phyloP scores from a whole-genome alignment of 495 filamentous ascomycete genomes.

The Hypomontagnella submonticulosa region DNA sequence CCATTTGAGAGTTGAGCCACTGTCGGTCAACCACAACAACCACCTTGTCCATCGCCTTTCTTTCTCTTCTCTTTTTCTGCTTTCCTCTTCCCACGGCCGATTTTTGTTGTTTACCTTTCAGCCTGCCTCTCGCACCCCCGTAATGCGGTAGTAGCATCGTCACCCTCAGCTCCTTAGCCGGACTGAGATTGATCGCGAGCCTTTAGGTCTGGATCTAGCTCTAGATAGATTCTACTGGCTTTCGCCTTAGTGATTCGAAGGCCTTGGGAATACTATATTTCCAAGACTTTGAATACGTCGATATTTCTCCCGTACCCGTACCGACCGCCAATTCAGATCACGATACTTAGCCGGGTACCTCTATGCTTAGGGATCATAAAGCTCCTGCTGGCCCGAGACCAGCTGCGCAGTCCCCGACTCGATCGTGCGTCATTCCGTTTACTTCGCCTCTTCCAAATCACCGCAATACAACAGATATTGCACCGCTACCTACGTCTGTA shows the following conservation, averaged over 20 bases:
- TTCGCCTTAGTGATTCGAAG: conserved; percentile 25
- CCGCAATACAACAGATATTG: conserved; percentile 12
- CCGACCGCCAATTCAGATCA: conserved; percentile 41
- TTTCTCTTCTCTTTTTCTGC: conserved; percentile 18
- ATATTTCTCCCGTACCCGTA: conserved; percentile 13
- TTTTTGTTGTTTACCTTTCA: conserved; percentile 21
- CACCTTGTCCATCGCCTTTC: conserved; percentile 26
- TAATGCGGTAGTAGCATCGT: conserved; percentile 63
- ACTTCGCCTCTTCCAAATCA: conserved; percentile 18
- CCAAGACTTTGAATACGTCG: conserved; percentile 26
- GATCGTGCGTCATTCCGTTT: conserved; percentile 47
- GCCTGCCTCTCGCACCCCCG: conserved; percentile 44
- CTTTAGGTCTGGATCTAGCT: conserved; percentile 29
- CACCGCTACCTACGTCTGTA: conserved; percentile 23
- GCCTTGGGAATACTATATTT: conserved; percentile 10
- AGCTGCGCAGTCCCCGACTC: conserved; percentile 62
- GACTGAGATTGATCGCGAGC: conserved; percentile 59
- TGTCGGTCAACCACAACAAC: conserved; percentile 42
- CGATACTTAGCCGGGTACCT: conserved; percentile 35
- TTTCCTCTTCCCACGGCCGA: conserved; percentile 20
- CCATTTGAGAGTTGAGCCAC: conserved; percentile 28
- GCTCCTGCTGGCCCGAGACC: conserved; percentile 66
- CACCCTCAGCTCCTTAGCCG: conserved; percentile 64
- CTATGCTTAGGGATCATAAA: conserved; percentile 66
- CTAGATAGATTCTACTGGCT: conserved; percentile 13